Percentiles rank a stretch among this genome's conserved stretches.
These are phyloP conservation scores for Trametes gibbosa DNA, from an alignment of 768 basidiomycete species.

Conservation along the genomic window DNA sequence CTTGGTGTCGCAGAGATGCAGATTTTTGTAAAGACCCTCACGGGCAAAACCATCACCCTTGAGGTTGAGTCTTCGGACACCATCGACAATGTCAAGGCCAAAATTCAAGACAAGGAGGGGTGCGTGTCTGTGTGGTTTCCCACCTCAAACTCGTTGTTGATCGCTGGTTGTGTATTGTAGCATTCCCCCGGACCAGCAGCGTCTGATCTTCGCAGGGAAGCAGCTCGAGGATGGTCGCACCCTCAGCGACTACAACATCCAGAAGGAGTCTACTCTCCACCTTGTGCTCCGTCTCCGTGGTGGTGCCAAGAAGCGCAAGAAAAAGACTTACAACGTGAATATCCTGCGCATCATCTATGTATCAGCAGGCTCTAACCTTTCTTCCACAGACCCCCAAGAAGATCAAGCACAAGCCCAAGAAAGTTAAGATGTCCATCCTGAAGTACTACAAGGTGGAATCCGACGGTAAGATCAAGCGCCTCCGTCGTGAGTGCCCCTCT, in stretches of 20 bases:
- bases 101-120: constrained; percentile 98
- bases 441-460: constrained; percentile 99
- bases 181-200: constrained; percentile 93
- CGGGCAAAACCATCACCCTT: constrained; percentile 98
- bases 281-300: constrained; percentile 96
- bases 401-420: constrained; percentile 99
- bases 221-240: constrained; percentile 99
- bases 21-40: constrained; percentile 99
- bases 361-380: background rate
- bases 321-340: constrained; percentile 97
- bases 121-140: constrained; percentile 35
- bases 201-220: constrained; percentile 98
- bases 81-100: constrained; percentile 97
- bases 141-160: constrained; percentile 1
- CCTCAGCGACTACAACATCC: constrained; percentile 94
- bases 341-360: background rate
- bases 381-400: constrained; percentile 86
- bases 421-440: constrained; percentile 99
- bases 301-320: constrained; percentile 99
- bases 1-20: constrained; percentile 66
- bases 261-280: constrained; percentile 99
- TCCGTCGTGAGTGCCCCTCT: constrained; percentile 90
- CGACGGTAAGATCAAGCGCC: constrained; percentile 99
- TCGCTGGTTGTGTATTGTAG: constrained; percentile 34
- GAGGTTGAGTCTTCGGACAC: constrained; percentile 98